These are phyloP conservation scores for Ustilago tritici DNA, from an alignment of 1,284 basidiomycete genomes.

Conservation along the genomic window DNA sequence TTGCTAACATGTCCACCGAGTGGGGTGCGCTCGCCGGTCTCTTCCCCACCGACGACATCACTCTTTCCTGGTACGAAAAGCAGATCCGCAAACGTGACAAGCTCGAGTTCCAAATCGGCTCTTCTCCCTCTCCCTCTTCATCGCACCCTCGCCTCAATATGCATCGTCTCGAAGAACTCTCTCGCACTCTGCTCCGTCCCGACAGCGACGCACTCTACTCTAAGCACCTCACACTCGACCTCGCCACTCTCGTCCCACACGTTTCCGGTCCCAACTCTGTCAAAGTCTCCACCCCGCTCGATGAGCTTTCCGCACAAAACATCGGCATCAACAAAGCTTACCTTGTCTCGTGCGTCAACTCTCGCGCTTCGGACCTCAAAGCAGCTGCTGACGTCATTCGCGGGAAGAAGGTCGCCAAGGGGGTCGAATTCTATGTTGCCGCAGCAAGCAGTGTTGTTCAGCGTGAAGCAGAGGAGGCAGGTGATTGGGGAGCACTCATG, in stretches of 20 bases:
- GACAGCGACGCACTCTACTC: slow-evolving; percentile 86
- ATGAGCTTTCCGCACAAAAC: slow-evolving; percentile 79
- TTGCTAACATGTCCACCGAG: slow-evolving; percentile 92
- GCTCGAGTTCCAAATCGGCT: slow-evolving; percentile 77
- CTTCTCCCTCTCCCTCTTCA: slow-evolving; percentile 73
- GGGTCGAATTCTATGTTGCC: slow-evolving; percentile 97
- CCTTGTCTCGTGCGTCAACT: slow-evolving; percentile 98
- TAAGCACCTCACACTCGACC: slow-evolving; percentile 89
- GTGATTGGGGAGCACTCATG: slow-evolving; percentile 89
- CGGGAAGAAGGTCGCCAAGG: slow-evolving; percentile 82
- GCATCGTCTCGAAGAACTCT: slow-evolving; percentile 75
- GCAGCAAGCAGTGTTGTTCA: slow-evolving; percentile 93
- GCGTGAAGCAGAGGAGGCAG: slow-evolving; percentile 83
- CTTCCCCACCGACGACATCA: slow-evolving; percentile 89
- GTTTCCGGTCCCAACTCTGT: slow-evolving; percentile 98
- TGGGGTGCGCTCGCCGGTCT: slow-evolving; percentile 97
- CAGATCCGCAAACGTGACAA: slow-evolving; percentile 82
- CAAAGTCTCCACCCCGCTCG: slow-evolving; percentile 91
- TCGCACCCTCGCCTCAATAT: slow-evolving; percentile 87
- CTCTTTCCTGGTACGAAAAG: slow-evolving; percentile 89
- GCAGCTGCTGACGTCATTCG: slow-evolving; percentile 89
- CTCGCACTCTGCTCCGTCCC: slow-evolving; percentile 77
- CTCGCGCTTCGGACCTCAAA: slow-evolving; percentile 92
- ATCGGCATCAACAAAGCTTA: slow-evolving; percentile 97
- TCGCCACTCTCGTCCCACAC: slow-evolving; percentile 92